Evolutionary conservation across 176 grass and related monocot genomes (phyloP).

Genomic region (Bolboschoenus planiculmis): DNA sequence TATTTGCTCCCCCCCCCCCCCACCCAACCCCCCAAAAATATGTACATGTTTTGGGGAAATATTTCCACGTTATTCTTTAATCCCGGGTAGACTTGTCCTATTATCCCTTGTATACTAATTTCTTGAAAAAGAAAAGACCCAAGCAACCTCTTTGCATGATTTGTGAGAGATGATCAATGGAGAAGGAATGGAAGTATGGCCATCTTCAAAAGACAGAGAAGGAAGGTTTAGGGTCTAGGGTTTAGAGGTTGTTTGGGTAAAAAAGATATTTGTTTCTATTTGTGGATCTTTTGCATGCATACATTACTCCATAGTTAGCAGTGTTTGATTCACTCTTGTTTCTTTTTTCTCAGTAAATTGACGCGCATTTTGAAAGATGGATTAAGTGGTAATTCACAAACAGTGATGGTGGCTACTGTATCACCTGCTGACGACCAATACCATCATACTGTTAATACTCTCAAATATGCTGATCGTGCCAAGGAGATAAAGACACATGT

Average conservation of each 20-base stretch:
- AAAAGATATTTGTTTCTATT: neutral
- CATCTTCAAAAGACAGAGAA: neutral
- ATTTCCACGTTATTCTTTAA: conserved; percentile 8
- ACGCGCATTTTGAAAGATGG: conserved; percentile 99
- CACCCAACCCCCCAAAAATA: no score
- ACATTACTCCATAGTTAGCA: neutral
- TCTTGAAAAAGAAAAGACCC: neutral
- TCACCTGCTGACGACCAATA: conserved; percentile 96
- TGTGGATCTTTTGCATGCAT: neutral
- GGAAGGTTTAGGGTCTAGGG: no score
- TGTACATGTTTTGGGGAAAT: neutral
- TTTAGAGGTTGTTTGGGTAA: neutral
- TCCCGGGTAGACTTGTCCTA: neutral
- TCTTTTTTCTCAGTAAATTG: conserved; percentile 70
- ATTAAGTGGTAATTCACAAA: conserved; percentile 91
- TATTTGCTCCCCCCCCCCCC: no score
- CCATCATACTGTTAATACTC: conserved; percentile 92
- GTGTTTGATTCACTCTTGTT: neutral
- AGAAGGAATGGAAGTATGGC: neutral
- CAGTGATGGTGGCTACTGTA: conserved; percentile 97
- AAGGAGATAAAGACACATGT: conserved; percentile 99
- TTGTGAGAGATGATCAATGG: no score
- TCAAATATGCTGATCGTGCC: conserved; percentile 96
- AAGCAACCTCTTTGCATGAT: conserved; percentile 2
- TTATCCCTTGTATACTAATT: conserved; percentile 19